Base-by-base conservation (phyloP, 805 yeast genomes). In the Starmera amethionina region DNA sequence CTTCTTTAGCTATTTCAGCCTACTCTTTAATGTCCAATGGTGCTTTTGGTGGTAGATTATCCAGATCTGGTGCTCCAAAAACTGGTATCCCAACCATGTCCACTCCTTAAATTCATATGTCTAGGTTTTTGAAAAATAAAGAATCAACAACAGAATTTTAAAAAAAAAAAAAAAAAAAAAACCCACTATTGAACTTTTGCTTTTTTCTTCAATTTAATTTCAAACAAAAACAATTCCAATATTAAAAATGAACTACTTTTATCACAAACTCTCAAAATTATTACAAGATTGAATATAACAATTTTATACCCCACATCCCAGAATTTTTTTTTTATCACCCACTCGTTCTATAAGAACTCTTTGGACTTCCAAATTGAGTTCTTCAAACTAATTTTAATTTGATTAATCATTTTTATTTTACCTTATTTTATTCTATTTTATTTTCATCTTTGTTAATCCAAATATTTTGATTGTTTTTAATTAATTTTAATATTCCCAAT, bases 71-170 rank as follows among this genome's bases (percentile, higher is more conserved):
- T 22, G 63, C 67, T 49, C 74, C 86, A 44, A 77, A 82, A 69
- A 79, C 86, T 45, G 95, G 95, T 63, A 83, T 86, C 39, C 95
- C 95, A 67, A 76, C 94, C 58, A 79, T 84, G 73, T 77, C 95
- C 46, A 93, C 85, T 72, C 95, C 84, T 59, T 86, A 76, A 73
- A 46, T 36, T 34, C 4, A 31, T 18, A 18, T 5, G 8, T 34
- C 28, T 13, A 18, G 19, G n/a, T 19, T 34, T 34, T 16, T 18
- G 8, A 6, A 18, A 34, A 13, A 33, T 18, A 22, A 19, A 25
- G 22, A 34, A 12, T n/a, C 11, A 31, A 31, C 14, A 31, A n/a
- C 15, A 31, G 25, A 11, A 6, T 11, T 32, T 19, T 34, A 34
- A 5, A 30, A 30, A 30, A 4, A 13, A 30, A 30, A 30, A 30